Conservation (phyloP, 441 rosid species). For the Gossypium davidsonii region DNA sequence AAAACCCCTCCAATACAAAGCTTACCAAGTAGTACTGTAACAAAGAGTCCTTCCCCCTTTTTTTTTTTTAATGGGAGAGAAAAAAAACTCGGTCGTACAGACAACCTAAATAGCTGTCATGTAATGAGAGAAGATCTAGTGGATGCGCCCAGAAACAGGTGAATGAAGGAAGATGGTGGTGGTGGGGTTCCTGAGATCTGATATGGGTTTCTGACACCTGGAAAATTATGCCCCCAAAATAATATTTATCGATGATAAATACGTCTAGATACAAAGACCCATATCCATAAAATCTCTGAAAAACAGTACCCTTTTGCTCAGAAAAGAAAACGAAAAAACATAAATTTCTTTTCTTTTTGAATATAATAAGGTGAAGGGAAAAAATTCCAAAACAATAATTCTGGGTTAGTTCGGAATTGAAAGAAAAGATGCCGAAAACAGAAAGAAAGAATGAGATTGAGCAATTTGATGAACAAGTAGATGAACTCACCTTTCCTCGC, state of each 20-base stretch:
- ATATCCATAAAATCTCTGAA: constrained; percentile 23
- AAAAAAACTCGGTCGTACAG: constrained; percentile 6
- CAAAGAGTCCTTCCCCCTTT: not conserved
- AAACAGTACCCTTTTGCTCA: not conserved
- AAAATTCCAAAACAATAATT: constrained; percentile 34
- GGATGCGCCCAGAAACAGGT: constrained; percentile 10
- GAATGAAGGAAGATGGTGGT: constrained; percentile 13
- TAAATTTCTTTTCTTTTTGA: not conserved
- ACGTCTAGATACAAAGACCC: constrained; percentile 44
- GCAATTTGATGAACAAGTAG: not conserved
- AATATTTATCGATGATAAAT: not conserved
- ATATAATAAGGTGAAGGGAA: not conserved
- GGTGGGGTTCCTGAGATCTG: constrained; percentile 23
- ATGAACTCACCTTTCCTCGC: not conserved
- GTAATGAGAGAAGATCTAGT: not conserved
- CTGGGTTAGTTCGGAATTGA: constrained; percentile 25
- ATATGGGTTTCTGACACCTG: constrained; percentile 28
- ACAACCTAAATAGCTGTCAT: constrained; percentile 18
- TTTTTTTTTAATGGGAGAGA: not conserved
- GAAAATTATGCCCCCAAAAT: constrained; percentile 8
- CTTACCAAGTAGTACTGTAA: not conserved
- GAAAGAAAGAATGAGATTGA: not conserved
- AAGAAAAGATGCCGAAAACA: not conserved
- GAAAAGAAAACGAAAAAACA: not conserved
- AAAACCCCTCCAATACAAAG: not conserved